phyloP scores from a whole-genome alignment of 345 rosid species.

The Acer yangbiense region DNA sequence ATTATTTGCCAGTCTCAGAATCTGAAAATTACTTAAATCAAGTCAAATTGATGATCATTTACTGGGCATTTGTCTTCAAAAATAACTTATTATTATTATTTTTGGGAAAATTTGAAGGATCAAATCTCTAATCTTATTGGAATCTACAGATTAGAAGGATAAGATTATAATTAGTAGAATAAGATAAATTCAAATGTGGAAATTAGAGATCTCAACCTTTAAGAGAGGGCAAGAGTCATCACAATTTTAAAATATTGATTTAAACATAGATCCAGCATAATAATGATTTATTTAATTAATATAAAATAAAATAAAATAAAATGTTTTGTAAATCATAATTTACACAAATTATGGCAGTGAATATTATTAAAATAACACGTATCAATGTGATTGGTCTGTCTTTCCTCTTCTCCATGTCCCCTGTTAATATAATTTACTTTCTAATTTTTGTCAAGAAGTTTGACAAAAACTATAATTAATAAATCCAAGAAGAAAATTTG shows the following conservation, averaged over 20 bases:
- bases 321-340: neutral
- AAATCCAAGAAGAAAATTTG: neutral
- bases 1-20: constrained; percentile 8
- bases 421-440: neutral
- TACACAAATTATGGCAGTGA: neutral
- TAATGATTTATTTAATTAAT: too few species aligned
- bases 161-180: constrained; percentile 3
- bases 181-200: too few species aligned
- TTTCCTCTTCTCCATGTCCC: neutral
- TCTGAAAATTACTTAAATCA: constrained; percentile 2
- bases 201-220: neutral
- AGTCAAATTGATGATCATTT: neutral
- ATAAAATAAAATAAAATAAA: neutral
- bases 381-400: constrained; percentile 20
- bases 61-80: neutral
- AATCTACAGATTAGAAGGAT: constrained; percentile 25
- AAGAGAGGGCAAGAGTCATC: constrained; percentile 21
- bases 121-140: constrained; percentile 34
- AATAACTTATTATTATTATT: neutral
- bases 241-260: neutral
- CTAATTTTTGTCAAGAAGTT: neutral
- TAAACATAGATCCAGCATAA: neutral
- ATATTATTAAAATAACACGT: neutral
- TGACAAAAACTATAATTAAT: neutral
- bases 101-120: constrained; percentile 17